Base-by-base conservation (phyloP, 2,329 filamentous ascomycete species). In the Malbranchea cinnamomea region DNA sequence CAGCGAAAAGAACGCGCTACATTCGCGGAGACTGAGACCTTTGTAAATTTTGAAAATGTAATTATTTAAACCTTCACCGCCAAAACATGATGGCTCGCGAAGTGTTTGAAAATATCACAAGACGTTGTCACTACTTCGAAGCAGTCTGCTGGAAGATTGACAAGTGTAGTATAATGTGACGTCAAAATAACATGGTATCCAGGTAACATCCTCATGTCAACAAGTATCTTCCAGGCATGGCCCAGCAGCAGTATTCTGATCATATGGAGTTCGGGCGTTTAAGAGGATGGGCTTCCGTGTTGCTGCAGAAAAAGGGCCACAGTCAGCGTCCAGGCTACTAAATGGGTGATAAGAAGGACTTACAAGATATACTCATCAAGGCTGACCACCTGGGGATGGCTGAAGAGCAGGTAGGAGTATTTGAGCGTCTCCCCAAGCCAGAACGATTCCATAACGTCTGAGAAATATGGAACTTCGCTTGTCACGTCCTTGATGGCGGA, bases 391-490 rank as follows among this genome's bases (percentile, higher is more conserved):
- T 66, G 60, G 0, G 78, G 74, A 31, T 74, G 65, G 14, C 72
- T 72, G 50, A 80, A 93, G 30, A 92, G 64, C 34, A 93, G 53
- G 49, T 82, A 93, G 41, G 89, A 92, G 49, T 92, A 92, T 62
- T 92, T 94, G 42, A 93, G 61, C 25, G 83, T 93, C 63, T 93
- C 84, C 4, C 80, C 79, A 37, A 84, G 62, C 81, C 84, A 93
- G 53, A 92, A 92, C 46, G 78, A 87, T 59, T 92, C 79, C 79
- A 87, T 85, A 42, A 64, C 62, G 50, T 84, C 70, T 22, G 53
- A 49, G 32, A 64, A 57, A n/a, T 62, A 53, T 1, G 83, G 73
- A 12, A 84, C 83, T 21, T 30, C 15, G 24, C 37, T 38, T 9
- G 33, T 41, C 12, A 41, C 38, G 37, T 48, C 48, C 7, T 27